phyloP scores from a whole-genome alignment of 2,329 filamentous ascomycete species.

The Myriosclerotinia curreyana region DNA sequence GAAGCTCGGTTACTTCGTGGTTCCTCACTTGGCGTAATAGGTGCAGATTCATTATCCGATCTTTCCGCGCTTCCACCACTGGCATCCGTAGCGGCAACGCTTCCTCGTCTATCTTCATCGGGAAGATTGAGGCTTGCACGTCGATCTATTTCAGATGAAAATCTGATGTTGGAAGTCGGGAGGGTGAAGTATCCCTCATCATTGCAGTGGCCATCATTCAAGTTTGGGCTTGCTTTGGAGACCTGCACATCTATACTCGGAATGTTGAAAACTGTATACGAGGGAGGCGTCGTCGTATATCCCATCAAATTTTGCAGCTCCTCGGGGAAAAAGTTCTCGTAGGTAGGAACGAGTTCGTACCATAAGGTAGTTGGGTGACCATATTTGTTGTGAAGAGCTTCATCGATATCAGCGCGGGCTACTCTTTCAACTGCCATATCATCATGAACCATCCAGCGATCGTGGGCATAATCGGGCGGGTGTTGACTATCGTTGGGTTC shows the following conservation, averaged over 20 bases:
- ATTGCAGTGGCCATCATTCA: constrained; percentile 3
- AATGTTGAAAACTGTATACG: constrained; percentile 49
- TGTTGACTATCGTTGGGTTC: constrained; percentile 45
- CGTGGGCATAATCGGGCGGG: constrained; percentile 64
- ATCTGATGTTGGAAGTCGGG: constrained; percentile 45
- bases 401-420: constrained; percentile 64
- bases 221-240: constrained; percentile 16
- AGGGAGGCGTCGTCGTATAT: constrained; percentile 46
- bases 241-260: constrained; percentile 32
- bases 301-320: constrained; percentile 41
- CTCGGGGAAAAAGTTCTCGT: constrained; percentile 47
- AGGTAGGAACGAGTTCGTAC: constrained; percentile 88
- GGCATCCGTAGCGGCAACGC: constrained; percentile 50
- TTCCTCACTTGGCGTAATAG: constrained; percentile 52
- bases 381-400: constrained; percentile 59
- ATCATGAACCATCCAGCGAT: constrained; percentile 88
- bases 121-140: constrained; percentile 49
- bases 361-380: constrained; percentile 88
- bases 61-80: constrained; percentile 42
- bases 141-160: constrained; percentile 54
- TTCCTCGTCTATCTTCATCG: constrained; percentile 48
- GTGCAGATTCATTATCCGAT: constrained; percentile 41
- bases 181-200: constrained; percentile 41
- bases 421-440: constrained; percentile 74
- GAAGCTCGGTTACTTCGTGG: constrained; percentile 53